A percentile compares a stretch with the other conserved stretches of the same genome.
Evolutionary conservation across 73 alveolate genomes (phyloP).

Genomic region (Urostyla sp.): DNA sequence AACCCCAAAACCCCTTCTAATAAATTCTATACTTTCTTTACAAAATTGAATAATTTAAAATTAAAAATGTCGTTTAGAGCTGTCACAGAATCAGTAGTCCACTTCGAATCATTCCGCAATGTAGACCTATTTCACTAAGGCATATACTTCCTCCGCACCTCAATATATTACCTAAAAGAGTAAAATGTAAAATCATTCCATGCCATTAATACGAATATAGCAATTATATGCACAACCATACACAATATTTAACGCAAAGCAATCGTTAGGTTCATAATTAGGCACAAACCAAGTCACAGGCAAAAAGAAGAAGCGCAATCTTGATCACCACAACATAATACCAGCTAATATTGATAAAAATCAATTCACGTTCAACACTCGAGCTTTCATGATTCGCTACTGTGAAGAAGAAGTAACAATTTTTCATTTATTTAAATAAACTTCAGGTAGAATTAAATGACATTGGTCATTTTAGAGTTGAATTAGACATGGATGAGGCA

Average conservation of each 20-base stretch:
- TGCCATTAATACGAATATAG: not conserved
- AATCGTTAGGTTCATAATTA: constrained; percentile 12
- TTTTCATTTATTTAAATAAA: constrained; percentile 18
- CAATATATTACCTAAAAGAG: constrained; percentile 63
- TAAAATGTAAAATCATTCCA: not conserved
- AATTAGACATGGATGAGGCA: constrained; percentile 69
- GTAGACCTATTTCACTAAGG: constrained; percentile 84
- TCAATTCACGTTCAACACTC: constrained; percentile 68
- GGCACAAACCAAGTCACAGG: not conserved
- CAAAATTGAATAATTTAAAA: not conserved
- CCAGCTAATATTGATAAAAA: constrained; percentile 75
- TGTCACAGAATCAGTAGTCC: constrained; percentile 67
- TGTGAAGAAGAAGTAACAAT: constrained; percentile 89
- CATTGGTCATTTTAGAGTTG: constrained; percentile 82
- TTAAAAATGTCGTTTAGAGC: constrained; percentile 75
- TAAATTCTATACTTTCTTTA: not conserved
- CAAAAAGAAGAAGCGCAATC: constrained; percentile 13
- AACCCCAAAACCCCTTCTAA: constrained; percentile 22
- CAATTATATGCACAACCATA: constrained; percentile 33
- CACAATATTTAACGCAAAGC: constrained; percentile 21
- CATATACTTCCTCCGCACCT: constrained; percentile 67
- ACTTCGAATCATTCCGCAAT: constrained; percentile 82
- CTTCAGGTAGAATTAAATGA: constrained; percentile 79
- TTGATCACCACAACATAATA: constrained; percentile 49
- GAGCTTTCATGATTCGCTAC: constrained; percentile 89